Conservation (phyloP, 805 yeast genomes). For the Ogataea neopini region DNA sequence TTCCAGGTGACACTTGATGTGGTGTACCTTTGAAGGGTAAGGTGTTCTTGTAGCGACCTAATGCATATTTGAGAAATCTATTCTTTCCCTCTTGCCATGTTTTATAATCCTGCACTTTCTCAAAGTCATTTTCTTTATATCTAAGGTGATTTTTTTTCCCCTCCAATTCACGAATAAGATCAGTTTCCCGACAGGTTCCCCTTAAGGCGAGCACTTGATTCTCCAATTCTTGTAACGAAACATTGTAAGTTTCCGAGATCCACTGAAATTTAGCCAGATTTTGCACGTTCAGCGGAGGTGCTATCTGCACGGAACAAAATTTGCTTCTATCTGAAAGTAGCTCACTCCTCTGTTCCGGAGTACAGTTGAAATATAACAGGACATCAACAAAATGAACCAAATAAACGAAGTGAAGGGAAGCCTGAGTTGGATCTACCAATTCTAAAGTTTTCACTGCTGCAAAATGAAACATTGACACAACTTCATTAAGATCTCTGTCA, state of each 20-base stretch:
- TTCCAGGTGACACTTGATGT: constrained; percentile 16
- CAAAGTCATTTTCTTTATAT: constrained; percentile 17
- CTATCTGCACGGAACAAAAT: constrained; percentile 11
- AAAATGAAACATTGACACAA: constrained; percentile 13
- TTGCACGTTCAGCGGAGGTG: constrained; percentile 16
- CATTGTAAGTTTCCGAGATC: constrained; percentile 19
- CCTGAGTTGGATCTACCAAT: constrained; percentile 14
- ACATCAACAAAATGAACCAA: constrained; percentile 20
- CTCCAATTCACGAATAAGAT: constrained; percentile 18
- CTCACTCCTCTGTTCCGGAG: constrained; percentile 7
- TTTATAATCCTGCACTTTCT: constrained; percentile 2
- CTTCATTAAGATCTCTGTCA: constrained; percentile 11
- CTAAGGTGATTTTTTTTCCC: constrained; percentile 4
- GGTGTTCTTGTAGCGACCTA: too few relatives aligned
- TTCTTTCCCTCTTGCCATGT: constrained; percentile 21
- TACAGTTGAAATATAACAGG: constrained; percentile 11
- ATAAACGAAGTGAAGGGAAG: constrained; percentile 15
- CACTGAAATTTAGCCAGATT: constrained; percentile 17
- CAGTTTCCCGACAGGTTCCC: constrained; percentile 19
- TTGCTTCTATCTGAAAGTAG: constrained; percentile 10
- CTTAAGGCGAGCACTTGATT: constrained; percentile 20
- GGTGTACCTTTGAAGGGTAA: constrained; percentile 12
- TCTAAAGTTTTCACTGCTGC: constrained; percentile 17
- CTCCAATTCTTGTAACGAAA: constrained; percentile 12
- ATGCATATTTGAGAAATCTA: constrained; percentile 14